Conservation (phyloP, 768 basidiomycete genomes). For the Russula compacta region DNA sequence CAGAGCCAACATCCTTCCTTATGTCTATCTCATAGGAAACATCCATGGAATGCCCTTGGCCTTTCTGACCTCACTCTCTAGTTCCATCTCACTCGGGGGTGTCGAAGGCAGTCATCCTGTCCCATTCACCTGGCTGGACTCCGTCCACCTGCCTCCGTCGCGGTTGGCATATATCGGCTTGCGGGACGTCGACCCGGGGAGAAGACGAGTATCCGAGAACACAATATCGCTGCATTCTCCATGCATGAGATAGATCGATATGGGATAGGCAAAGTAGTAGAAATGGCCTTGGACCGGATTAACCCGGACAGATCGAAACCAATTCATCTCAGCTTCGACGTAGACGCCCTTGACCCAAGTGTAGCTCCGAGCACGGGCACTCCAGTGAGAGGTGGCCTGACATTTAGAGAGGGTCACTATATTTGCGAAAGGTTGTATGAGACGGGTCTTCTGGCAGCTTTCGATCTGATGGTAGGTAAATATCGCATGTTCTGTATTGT, state of each 20-base stretch:
- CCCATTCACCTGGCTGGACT: conserved; percentile 50
- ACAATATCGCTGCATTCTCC: conserved; percentile 63
- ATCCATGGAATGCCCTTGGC: conserved; percentile 98
- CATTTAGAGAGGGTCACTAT: conserved; percentile 98
- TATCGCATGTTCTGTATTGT: neutral
- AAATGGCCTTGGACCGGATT: conserved; percentile 93
- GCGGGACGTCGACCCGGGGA: conserved; percentile 89
- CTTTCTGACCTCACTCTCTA: conserved; percentile 55
- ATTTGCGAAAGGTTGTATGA: conserved; percentile 90
- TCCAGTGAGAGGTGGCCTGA: conserved; percentile 89
- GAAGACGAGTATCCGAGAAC: conserved; percentile 77
- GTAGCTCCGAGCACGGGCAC: conserved; percentile 95
- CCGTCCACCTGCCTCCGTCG: conserved; percentile 50
- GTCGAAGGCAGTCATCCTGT: neutral
- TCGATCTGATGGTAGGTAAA: conserved; percentile 82
- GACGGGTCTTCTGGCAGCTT: conserved; percentile 83
- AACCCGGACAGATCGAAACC: conserved; percentile 77
- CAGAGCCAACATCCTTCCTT: neutral
- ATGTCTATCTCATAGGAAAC: conserved; percentile 47
- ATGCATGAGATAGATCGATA: conserved; percentile 65
- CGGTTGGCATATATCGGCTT: conserved; percentile 95
- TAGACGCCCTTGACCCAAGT: conserved; percentile 87
- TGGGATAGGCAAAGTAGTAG: conserved; percentile 90
- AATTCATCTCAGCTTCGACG: conserved; percentile 95
- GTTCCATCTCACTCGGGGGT: conserved; percentile 5